Percentiles rank a stretch among this genome's conserved stretches.
These are phyloP conservation scores for Dichotomocladium elegans DNA, from an alignment of 371 early-diverging fungal species.

Conservation along the genomic window DNA sequence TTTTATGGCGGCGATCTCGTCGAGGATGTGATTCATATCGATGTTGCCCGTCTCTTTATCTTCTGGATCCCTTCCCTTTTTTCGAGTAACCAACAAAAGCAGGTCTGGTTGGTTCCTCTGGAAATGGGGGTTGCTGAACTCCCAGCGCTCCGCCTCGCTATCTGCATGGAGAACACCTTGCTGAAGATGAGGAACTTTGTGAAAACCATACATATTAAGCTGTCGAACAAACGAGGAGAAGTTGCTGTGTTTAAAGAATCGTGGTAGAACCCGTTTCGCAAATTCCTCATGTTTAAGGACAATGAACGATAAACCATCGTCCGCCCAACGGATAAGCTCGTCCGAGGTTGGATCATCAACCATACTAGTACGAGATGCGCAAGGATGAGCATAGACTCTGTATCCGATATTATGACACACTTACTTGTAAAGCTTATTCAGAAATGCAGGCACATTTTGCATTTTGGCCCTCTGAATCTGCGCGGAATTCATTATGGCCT, in stretches of 20 bases:
- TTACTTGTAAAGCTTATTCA: constrained; percentile 84
- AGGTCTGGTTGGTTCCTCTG: constrained; percentile 55
- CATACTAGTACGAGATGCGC: constrained; percentile 52
- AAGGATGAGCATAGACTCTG: background rate
- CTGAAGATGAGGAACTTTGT: constrained; percentile 79
- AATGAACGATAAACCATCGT: constrained; percentile 72
- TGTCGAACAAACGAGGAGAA: constrained; percentile 94
- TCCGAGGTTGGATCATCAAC: constrained; percentile 67
- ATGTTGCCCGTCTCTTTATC: constrained; percentile 49
- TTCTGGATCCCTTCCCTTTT: constrained; percentile 50
- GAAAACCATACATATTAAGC: constrained; percentile 90
- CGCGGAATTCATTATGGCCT: constrained; percentile 13
- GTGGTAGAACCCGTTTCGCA: constrained; percentile 80
- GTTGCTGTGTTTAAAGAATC: constrained; percentile 91
- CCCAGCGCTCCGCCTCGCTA: constrained; percentile 60
- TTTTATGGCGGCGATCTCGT: constrained; percentile 85
- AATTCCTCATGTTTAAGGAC: constrained; percentile 74
- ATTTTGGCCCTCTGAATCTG: constrained; percentile 29
- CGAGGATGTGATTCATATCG: constrained; percentile 59
- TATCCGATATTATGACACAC: background rate
- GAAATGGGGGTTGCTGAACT: constrained; percentile 57
- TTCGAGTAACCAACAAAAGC: constrained; percentile 51
- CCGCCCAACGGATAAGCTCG: constrained; percentile 75
- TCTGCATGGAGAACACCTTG: constrained; percentile 69
- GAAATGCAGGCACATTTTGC: constrained; percentile 79